These are phyloP conservation scores for Abrus precatorius DNA, from an alignment of 306 rosid species.

Conservation along the genomic window DNA sequence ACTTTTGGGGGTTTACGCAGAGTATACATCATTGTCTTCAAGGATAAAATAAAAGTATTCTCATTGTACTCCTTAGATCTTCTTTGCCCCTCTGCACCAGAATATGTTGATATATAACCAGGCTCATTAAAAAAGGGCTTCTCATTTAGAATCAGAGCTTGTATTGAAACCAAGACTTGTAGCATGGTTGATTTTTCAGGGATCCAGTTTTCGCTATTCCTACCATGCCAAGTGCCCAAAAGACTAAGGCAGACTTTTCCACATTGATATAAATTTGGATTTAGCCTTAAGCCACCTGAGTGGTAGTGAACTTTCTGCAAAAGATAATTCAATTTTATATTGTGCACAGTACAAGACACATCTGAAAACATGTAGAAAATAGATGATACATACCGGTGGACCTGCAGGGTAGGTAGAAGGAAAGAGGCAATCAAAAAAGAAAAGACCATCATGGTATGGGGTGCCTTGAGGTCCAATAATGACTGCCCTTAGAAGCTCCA, in stretches of 20 bases:
- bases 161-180: slow-evolving; percentile 87
- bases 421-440: slow-evolving; percentile 81
- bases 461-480: slow-evolving; percentile 85
- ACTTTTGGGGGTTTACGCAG: slow-evolving; percentile 82
- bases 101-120: slow-evolving; percentile 51
- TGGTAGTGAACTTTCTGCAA: slow-evolving; percentile 78
- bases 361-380: slow-evolving; percentile 6
- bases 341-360: slow-evolving; percentile 38
- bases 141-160: slow-evolving; percentile 82
- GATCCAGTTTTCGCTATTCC: slow-evolving; percentile 72
- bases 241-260: slow-evolving; percentile 93
- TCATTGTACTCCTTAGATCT: slow-evolving; percentile 75
- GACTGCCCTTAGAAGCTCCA: slow-evolving; percentile 84
- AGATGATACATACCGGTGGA: slow-evolving; percentile 75
- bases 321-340: slow-evolving; percentile 43
- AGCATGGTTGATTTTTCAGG: slow-evolving; percentile 82
- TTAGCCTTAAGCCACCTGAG: slow-evolving; percentile 86
- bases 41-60: slow-evolving; percentile 61
- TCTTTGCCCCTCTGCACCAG: slow-evolving; percentile 60
- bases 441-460: slow-evolving; percentile 89
- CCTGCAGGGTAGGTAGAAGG: slow-evolving; percentile 64
- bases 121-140: slow-evolving; percentile 87
- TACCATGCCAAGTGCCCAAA: slow-evolving; percentile 83
- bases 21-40: slow-evolving; percentile 82
- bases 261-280: slow-evolving; percentile 77